These are phyloP conservation scores for Talaromyces sp. DNA, from an alignment of 2,329 filamentous ascomycete genomes.

Conservation along the genomic window DNA sequence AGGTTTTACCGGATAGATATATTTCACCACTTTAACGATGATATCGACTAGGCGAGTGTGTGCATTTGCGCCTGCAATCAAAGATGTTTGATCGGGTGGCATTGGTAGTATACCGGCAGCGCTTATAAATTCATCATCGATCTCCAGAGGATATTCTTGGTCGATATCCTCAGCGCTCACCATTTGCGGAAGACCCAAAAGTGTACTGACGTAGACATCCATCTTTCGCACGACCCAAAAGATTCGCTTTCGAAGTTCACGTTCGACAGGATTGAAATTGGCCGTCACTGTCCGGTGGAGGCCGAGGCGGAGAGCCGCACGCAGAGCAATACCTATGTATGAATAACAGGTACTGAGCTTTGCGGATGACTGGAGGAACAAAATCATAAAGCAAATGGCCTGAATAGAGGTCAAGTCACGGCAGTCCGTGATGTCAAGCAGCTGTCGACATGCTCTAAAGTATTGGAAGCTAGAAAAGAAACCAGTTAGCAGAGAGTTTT, in stretches of 20 bases:
- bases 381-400: conserved; percentile 69
- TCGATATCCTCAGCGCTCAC: conserved; percentile 47
- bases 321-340: conserved; percentile 70
- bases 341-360: conserved; percentile 75
- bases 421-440: conserved; percentile 59
- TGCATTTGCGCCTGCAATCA: conserved; percentile 57
- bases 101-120: conserved; percentile 45
- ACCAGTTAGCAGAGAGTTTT: conserved; percentile 5
- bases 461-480: conserved; percentile 59
- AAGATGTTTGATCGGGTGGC: conserved; percentile 49
- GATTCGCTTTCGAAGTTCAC: conserved; percentile 65
- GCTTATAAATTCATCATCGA: conserved; percentile 45
- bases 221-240: conserved; percentile 48
- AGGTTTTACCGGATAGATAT: conserved; percentile 58
- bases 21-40: conserved; percentile 56
- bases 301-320: conserved; percentile 70
- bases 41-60: conserved; percentile 54
- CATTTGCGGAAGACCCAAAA: conserved; percentile 44
- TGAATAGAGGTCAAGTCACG: conserved; percentile 70
- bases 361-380: conserved; percentile 74
- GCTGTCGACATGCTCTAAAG: conserved; percentile 60
- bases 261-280: conserved; percentile 63
- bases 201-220: conserved; percentile 46
- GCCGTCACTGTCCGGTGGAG: conserved; percentile 67
- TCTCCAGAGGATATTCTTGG: conserved; percentile 40